Base-by-base conservation (phyloP, 495 filamentous ascomycete species). In the Articulospora tetracladia region DNA sequence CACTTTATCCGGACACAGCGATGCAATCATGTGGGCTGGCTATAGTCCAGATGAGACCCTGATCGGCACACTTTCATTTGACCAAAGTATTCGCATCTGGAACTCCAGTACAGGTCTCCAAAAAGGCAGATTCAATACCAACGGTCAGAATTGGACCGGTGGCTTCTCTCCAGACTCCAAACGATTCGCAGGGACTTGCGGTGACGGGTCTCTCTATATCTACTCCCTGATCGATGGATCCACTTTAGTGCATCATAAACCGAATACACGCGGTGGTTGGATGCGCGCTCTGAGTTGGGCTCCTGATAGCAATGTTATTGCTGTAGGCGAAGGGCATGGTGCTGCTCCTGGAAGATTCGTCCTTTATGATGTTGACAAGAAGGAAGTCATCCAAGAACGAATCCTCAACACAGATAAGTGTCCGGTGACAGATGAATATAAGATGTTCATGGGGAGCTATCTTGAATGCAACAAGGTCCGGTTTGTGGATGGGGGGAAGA, bases 61-160 rank as follows among this genome's bases (percentile, higher is more conserved):
- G 56, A 69, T 73, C 50, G 71, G 63, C 15, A 72, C 63, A 15
- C 68, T 69, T 19, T 60, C 67, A 15, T 74, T 67, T 70, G 73
- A 76, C 34, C 50, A 65, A 13, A 72, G 66, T 1, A 65, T 68
- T 10, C 61, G 66, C 27, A 66, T 76, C 60, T 70, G 72, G 68
- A 53, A 63, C 55, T 59, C 58, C 3, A 27, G 3, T 3, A 66
- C 54, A 15, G 73, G 73, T 0, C 25, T 11, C 17, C 64, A 62
- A 54, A 61, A 67, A 11, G 64, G 66, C 25, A 55, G 48, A 20
- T 62, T 71, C 53, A 47, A 28, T 15, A 53, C 58, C 15, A 19
- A n/a, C 24, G 49, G 50, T 15, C 58, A 55, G 39, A 60, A 54
- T 17, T 60, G 58, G 58, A 60, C 49, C 2, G 58, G 58, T 23